Percentiles rank a stretch among this genome's conserved stretches.
Conservation (phyloP, 2,329 filamentous ascomycete species). For the Monosporascus sp. region DNA sequence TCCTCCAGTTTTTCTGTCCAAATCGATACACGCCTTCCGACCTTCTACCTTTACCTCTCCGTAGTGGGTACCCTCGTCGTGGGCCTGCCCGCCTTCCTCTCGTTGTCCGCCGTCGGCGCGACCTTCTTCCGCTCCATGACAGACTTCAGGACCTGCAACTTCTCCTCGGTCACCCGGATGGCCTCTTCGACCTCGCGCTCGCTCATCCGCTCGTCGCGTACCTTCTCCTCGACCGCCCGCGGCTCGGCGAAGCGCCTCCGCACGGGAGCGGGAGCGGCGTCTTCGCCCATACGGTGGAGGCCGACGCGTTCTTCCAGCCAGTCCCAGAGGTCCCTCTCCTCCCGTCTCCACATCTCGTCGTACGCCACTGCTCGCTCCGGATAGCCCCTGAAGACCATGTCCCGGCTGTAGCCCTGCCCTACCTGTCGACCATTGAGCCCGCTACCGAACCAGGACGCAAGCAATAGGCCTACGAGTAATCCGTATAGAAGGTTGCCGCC, state of each 20-base stretch:
- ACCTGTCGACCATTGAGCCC: conserved; percentile 40
- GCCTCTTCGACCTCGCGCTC: conserved; percentile 73
- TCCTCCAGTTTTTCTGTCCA: not conserved
- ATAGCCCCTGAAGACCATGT: conserved; percentile 36
- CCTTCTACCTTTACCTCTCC: conserved; percentile 8
- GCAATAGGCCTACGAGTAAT: conserved; percentile 66
- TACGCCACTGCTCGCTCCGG: conserved; percentile 76
- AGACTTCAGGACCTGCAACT: conserved; percentile 69
- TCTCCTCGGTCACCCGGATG: conserved; percentile 81
- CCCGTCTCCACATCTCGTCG: conserved; percentile 85
- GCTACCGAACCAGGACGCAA: conserved; percentile 70
- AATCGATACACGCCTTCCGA: not conserved
- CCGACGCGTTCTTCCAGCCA: conserved; percentile 88
- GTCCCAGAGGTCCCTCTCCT: conserved; percentile 87
- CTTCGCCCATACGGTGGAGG: conserved; percentile 53
- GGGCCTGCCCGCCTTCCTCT: conserved; percentile 8
- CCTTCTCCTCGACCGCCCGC: conserved; percentile 54
- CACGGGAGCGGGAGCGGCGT: conserved; percentile 22
- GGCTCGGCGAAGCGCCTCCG: conserved; percentile 49
- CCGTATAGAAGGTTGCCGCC: conserved; percentile 74
- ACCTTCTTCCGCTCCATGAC: conserved; percentile 59
- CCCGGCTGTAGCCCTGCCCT: conserved; percentile 32
- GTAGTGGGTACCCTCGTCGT: conserved; percentile 11
- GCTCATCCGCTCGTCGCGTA: conserved; percentile 58
- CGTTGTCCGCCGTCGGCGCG: conserved; percentile 7